A percentile compares a stretch with the other conserved stretches of the same genome.
These are phyloP conservation scores for Neofusicoccum cordaticola DNA, from an alignment of 2,329 filamentous ascomycete genomes.

Conservation along the genomic window DNA sequence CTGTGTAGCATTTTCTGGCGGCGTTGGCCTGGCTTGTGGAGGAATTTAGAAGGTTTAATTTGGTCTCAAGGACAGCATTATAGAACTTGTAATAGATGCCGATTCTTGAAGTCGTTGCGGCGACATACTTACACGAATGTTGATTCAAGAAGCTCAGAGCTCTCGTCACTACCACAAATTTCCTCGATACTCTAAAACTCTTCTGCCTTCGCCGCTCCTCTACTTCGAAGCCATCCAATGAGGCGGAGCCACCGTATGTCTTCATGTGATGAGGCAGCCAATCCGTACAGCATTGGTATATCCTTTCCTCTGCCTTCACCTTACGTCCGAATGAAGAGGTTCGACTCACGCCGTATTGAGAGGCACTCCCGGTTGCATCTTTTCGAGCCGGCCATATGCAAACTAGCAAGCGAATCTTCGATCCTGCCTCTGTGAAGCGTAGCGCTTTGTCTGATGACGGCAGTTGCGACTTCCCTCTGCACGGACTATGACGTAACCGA, in stretches of 20 bases:
- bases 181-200: too few relatives aligned
- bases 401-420: too few relatives aligned
- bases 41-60: not conserved
- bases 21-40: not conserved
- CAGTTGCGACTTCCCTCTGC: not conserved
- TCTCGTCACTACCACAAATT: not conserved
- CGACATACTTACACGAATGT: not conserved
- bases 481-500: not conserved
- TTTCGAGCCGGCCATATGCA: too few relatives aligned
- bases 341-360: too few relatives aligned
- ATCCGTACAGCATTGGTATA: too few relatives aligned
- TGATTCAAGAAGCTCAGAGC: not conserved
- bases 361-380: too few relatives aligned
- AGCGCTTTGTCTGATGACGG: not conserved
- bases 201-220: too few relatives aligned
- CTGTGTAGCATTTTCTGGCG: not conserved
- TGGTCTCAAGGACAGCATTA: not conserved
- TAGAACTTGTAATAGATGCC: not conserved
- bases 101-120: not conserved
- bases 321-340: too few relatives aligned
- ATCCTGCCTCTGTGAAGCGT: not conserved
- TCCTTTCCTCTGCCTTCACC: too few relatives aligned
- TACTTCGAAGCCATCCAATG: too few relatives aligned
- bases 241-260: too few relatives aligned
- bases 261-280: too few relatives aligned